Base-by-base conservation (phyloP, 148 eudicot species). In the Agrostemma githago region DNA sequence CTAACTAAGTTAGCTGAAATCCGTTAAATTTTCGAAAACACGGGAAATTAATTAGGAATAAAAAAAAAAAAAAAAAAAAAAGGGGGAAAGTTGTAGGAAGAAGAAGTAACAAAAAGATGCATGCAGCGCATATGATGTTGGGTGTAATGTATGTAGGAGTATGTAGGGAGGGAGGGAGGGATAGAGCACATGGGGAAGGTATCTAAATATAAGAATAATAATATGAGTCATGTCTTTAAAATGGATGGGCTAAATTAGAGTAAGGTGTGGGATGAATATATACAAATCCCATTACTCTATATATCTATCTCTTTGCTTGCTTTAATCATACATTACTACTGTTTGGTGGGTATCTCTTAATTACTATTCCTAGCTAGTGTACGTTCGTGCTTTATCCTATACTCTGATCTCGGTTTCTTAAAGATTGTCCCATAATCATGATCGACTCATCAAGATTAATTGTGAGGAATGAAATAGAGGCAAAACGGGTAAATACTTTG, bases 101-200 rank as follows among this genome's bases (percentile, higher is more conserved):
- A 54, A 71, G 61, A 42, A 59, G 66, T 54, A 40, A 70, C 38
- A 70, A 71, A 41, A 66, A 72, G 66, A 48, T 48, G 43, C 79
- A 75, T 75, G 72, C n/a, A n/a, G n/a, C n/a, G n/a, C 60, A 70
- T 70, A 26, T 26, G 1, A 26, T 26, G 34, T 26, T 26, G 0
- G 34, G 34, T 26, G 40, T 46, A 19, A 37, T 19, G 54, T 42
- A 37, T 19, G 54, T 42, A 41, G 34, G 34, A 26, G 34, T 26
- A 66, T 66, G 54, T 79, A 61, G 54, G 46, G 77, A 60, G 15
- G 66, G 63, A 38, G 65, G 64, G 70, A 63, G 43, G 57, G 51
- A 38, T 62, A 79, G 59, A 64, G 79, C 79, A 76, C 79, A 80
- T 80, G 83, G 76, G 65, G 72, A 65, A 34, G 34, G 73, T 46